These are phyloP conservation scores for Tritrichomonas foetus DNA, from an alignment of 208 protist species.

Conservation along the genomic window DNA sequence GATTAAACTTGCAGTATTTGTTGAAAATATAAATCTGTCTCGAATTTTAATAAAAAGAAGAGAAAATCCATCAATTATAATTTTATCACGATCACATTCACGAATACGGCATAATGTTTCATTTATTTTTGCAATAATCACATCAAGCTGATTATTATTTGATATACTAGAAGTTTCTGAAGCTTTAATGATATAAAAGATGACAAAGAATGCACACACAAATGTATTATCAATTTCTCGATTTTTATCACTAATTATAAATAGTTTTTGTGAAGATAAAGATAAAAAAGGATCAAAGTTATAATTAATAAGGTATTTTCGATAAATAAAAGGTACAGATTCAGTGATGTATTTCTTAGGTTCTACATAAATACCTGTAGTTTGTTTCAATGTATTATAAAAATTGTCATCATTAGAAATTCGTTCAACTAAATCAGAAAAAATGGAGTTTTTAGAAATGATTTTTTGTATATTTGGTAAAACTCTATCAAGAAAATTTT, in stretches of 20 bases:
- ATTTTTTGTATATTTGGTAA: not conserved
- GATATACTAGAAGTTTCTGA: too few relatives aligned
- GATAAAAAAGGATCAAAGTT: not conserved
- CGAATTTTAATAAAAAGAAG: not conserved
- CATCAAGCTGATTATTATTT: too few relatives aligned
- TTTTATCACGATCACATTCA: not conserved
- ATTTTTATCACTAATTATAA: not conserved
- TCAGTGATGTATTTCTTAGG: not conserved
- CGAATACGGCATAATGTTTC: not conserved
- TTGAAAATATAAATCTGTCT: not conserved
- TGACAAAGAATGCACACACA: not conserved
- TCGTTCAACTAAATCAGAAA: not conserved
- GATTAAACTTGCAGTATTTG: not conserved
- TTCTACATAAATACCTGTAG: not conserved
- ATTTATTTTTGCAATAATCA: not conserved
- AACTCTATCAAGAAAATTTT: not conserved
- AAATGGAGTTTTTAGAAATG: not conserved
- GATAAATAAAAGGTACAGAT: not conserved
- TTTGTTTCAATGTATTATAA: not conserved
- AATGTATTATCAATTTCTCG: not conserved
- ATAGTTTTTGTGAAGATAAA: not conserved
- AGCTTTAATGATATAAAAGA: too few relatives aligned
- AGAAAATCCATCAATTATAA: not conserved
- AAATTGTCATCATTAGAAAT: not conserved
- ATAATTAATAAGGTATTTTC: not conserved